Base-by-base conservation (phyloP, 2,329 filamentous ascomycete genomes). In the Myriangium duriaei region DNA sequence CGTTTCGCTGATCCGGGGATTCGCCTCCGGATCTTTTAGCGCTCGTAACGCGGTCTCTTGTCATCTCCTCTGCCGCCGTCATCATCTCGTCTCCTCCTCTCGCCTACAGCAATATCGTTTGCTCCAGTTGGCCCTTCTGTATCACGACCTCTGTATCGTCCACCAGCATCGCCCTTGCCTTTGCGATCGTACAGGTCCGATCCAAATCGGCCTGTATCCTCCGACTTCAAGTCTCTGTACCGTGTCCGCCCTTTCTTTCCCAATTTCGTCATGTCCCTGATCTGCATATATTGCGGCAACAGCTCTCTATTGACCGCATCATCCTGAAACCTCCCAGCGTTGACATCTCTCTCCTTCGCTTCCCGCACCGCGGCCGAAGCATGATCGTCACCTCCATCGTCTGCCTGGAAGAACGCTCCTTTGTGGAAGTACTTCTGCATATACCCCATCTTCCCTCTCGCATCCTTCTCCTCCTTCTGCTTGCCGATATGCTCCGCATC, bases 351-450 rank as follows among this genome's bases (percentile, higher is more conserved):
- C 53, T 79, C 72, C 45, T 82, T 77, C 24, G 94, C 66, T 0
- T 81, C 82, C 32, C 95, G 65, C 1, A 84, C 83, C 45, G 82
- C 76, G 11, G 75, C 76, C 49, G 78, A 75, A 36, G 78, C 71
- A n/a, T n/a, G n/a, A 17, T 58, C 51, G 28, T 53, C 45, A 18
- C 51, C 51, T 13, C 51, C 51, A 9, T 42, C 48, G 50, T 92
- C 82, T 37, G 87, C 84, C 48, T 81, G 81, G 66, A 84, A 96
- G 65, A 96, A 98, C 11, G 91, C 91, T 34, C 91, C 91, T 63
- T 87, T 88, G 68, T 98, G 91, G 60, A 84, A 87, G 64, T 96
- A 98, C 56, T 87, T 86, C 55, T 95, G 87, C 81, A 96, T 84
- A 58, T 77, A 95, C 2, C 73, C 73, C 69, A 91, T 84, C 61